Evolutionary conservation across 805 yeast genomes (phyloP), one percentile per base, ranked within the genome.

Genomic region (Torulaspora quercuum): DNA sequence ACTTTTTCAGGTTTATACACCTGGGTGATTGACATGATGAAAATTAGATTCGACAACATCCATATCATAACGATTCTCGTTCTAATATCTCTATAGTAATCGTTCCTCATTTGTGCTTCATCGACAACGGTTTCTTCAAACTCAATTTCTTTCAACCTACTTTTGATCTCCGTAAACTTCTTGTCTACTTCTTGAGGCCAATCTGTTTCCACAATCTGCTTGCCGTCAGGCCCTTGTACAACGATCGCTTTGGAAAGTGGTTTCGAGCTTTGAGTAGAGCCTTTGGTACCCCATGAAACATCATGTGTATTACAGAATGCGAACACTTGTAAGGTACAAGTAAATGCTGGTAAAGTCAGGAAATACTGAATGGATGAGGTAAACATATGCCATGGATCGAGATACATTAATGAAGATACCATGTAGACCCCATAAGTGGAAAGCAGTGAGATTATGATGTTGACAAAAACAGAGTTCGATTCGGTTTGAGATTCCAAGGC

Each of bases 201-300:
- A 32, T 60, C 64, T 7, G 64, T 61, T 45, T 83, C 88, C 27
- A 85, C 87, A 25, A 87, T 82, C 55, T 84, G 89, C 44, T 80
- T 82, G 35, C 95, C 95, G 40, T 82, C 75, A 37, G 82, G 92
- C 43, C 81, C 81, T 55, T 83, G 80, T 33, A 76, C 80, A 44
- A 85, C 82, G 19, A 84, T 83, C 33, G 95, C 95, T 29, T 84
- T 80, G 31, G 95, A 89, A 23, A 81, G 68, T 43, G 76, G 82
- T 46, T 76, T 76, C 12, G 77, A 74, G 29, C 78, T 82, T 42
- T 75, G 76, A 46, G 81, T 83, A 43, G 89, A 96, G 49, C 98
- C 98, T 59, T 90, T 90, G 2, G 98, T 90, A 64, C 98, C 98
- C 98, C 98, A 90, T 0, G 96, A 84, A 33, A 92, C 95, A 69